Evolutionary conservation across 148 eudicot genomes (phyloP), one percentile per base, ranked within the genome.

Genomic region (Limonium bicolor): DNA sequence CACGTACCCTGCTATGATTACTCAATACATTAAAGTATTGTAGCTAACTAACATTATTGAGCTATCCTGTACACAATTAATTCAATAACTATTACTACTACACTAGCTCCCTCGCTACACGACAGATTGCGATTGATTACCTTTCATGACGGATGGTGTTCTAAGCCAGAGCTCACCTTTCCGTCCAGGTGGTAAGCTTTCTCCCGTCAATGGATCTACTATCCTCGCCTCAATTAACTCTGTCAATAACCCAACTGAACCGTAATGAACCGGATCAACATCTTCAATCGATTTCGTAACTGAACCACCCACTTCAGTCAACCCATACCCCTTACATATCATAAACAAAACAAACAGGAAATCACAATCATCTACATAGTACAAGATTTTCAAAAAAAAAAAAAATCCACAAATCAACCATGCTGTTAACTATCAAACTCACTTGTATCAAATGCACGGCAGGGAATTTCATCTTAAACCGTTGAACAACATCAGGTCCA

Each of bases 391-490:
- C n/a, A n/a, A n/a, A n/a, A n/a, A n/a, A n/a, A n/a, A n/a, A n/a
- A n/a, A n/a, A n/a, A n/a, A n/a, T n/a, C n/a, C n/a, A n/a, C n/a
- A n/a, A n/a, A n/a, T n/a, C n/a, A n/a, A n/a, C n/a, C n/a, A n/a
- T n/a, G n/a, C n/a, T n/a, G n/a, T n/a, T n/a, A n/a, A n/a, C n/a
- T n/a, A n/a, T n/a, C n/a, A n/a, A n/a, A n/a, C 7, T 19, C 4
- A 43, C 48, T 31, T 43, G 48, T 0, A 10, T 7, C 3, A 18
- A 24, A 2, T 43, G 19, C 10, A 43, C 27, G 30, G 30, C 24
- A 4, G 99, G 95, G 27, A 84, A 90, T 26, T 67, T 65, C 7
- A 60, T 61, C 37, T 28, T 60, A 29, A 90, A 80, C 40, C 64
- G 51, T 47, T 67, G 54, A 2, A 80, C 53, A 13, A 64, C 79